Conservation (phyloP, 306 rosid genomes). For the Quercus aquifolioides region DNA sequence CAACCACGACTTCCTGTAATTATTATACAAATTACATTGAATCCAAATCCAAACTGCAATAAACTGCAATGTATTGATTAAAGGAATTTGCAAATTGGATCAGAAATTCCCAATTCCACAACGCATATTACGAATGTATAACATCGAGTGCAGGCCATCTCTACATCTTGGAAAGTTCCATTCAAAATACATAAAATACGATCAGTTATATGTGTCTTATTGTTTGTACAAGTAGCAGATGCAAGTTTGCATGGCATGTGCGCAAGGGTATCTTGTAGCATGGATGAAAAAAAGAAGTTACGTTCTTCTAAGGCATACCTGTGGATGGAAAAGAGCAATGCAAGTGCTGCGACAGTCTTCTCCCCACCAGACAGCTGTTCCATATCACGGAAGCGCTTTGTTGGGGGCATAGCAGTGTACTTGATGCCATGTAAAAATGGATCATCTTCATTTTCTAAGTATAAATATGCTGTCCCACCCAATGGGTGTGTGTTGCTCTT, state of each 20-base stretch:
- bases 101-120: not conserved
- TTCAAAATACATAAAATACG: too few relatives aligned
- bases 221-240: too few relatives aligned
- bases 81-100: not conserved
- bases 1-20: not conserved
- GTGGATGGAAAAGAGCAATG: conserved; percentile 91
- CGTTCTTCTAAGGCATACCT: conserved; percentile 43
- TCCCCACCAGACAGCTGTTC: conserved; percentile 98
- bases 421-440: conserved; percentile 93
- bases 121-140: not conserved
- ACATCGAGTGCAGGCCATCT: not conserved
- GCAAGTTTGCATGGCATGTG: not conserved
- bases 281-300: not conserved
- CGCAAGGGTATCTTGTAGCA: too few relatives aligned
- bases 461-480: conserved; percentile 87
- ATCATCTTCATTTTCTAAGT: conserved; percentile 95
- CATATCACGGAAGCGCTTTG: conserved; percentile 98
- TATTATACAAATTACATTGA: not conserved
- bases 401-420: conserved; percentile 99
- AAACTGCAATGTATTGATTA: not conserved
- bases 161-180: not conserved
- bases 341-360: conserved; percentile 96
- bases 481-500: conserved; percentile 89
- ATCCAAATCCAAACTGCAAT: not conserved
- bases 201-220: too few relatives aligned